Evolutionary conservation across 2,329 filamentous ascomycete species (phyloP).

Genomic region (Neopestalotiopsis sp.): DNA sequence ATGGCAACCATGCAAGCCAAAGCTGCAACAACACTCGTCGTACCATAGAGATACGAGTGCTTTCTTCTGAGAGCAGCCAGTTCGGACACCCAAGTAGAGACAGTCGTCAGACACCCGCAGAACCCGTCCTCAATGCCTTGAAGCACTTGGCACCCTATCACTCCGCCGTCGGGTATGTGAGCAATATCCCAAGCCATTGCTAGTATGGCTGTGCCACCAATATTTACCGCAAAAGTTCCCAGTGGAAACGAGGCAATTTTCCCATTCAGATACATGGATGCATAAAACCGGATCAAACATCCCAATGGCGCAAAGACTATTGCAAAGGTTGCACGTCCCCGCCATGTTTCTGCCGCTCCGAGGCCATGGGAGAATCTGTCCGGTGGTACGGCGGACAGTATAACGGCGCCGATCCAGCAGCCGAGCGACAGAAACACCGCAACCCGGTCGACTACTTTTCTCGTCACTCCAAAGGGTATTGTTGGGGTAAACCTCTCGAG

Average conservation of each 20-base stretch:
- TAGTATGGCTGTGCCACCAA: constrained; percentile 76
- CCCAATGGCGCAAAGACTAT: constrained; percentile 84
- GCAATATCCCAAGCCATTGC: constrained; percentile 82
- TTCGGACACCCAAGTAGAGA: constrained; percentile 72
- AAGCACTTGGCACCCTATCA: constrained; percentile 70
- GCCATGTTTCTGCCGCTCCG: constrained; percentile 66
- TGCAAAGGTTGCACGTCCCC: constrained; percentile 75
- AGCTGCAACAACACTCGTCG: constrained; percentile 62
- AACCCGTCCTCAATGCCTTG: constrained; percentile 73
- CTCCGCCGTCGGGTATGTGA: constrained; percentile 61
- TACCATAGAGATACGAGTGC: constrained; percentile 72
- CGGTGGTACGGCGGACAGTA: constrained; percentile 76
- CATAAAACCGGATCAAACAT: constrained; percentile 76
- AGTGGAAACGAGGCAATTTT: constrained; percentile 74
- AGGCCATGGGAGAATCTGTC: constrained; percentile 46
- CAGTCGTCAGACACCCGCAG: constrained; percentile 70
- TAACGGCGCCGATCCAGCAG: constrained; percentile 78
- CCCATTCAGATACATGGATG: constrained; percentile 73
- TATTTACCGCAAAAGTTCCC: constrained; percentile 85
- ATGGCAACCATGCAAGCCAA: constrained; percentile 68
- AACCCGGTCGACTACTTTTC: constrained; percentile 67
- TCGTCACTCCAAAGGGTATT: constrained; percentile 61
- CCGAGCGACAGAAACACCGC: constrained; percentile 71
- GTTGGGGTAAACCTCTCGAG: constrained; percentile 64
- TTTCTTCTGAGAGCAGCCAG: constrained; percentile 53